Conservation (phyloP, 345 rosid genomes). For the Diplotaxis tenuifolia region DNA sequence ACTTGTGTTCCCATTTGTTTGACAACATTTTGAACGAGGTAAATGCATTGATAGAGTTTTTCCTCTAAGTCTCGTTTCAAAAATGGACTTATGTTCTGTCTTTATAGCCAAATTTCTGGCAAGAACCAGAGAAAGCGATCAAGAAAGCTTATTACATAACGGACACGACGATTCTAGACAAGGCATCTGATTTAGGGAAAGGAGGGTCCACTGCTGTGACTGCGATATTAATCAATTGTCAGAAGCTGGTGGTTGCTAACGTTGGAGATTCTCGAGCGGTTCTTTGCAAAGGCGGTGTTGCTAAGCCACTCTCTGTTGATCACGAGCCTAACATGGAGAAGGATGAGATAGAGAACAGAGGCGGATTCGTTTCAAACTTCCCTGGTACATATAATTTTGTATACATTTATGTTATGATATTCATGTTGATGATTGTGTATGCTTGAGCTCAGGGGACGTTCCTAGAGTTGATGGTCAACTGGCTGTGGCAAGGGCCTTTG, state of each 20-base stretch:
- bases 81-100: not conserved
- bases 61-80: not conserved
- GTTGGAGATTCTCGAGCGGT: conserved; percentile 95
- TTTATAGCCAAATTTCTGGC: conserved; percentile 71
- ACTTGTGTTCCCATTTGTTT: conserved; percentile 67
- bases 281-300: conserved; percentile 62
- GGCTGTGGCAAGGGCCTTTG: conserved; percentile 96
- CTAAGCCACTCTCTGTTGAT: conserved; percentile 79
- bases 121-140: conserved; percentile 65
- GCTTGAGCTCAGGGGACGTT: conserved; percentile 66
- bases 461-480: conserved; percentile 89
- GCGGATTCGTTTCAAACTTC: conserved; percentile 84
- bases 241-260: conserved; percentile 79
- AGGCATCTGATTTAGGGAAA: conserved; percentile 66
- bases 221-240: conserved; percentile 70
- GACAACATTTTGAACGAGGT: conserved; percentile 85
- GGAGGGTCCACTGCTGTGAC: conserved; percentile 99
- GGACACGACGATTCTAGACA: conserved; percentile 60
- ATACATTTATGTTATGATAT: not conserved
- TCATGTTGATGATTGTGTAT: not conserved
- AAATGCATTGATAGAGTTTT: not conserved
- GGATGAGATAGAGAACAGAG: conserved; percentile 66
- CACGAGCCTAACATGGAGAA: conserved; percentile 80
- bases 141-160: conserved; percentile 69
- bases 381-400: conserved; percentile 54